These are phyloP conservation scores for Apiotrichum porosum DNA, from an alignment of 1,284 basidiomycete genomes.

Conservation along the genomic window DNA sequence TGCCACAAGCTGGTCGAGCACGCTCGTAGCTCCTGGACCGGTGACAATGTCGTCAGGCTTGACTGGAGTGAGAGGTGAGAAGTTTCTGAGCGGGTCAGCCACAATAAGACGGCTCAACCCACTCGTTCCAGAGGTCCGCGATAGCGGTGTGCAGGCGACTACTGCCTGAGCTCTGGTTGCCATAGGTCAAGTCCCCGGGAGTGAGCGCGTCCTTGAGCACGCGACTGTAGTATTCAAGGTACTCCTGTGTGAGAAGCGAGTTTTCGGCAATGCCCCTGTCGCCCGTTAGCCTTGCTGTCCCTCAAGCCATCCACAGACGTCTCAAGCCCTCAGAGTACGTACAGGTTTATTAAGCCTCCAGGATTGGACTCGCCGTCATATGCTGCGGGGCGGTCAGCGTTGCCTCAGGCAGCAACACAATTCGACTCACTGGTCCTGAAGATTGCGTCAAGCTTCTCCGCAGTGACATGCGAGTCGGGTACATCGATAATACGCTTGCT, in stretches of 20 bases:
- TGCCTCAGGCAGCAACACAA: not conserved
- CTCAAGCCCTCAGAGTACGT: not conserved
- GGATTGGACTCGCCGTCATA: conserved; percentile 12
- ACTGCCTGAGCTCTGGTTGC: conserved; percentile 9
- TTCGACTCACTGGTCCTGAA: conserved; percentile 8
- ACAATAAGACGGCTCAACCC: not conserved
- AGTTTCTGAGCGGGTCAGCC: conserved; percentile 11
- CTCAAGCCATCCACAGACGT: too few species aligned
- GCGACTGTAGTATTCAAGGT: conserved; percentile 11
- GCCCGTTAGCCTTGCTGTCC: not conserved
- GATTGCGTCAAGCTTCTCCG: conserved; percentile 12
- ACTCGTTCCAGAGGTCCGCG: conserved; percentile 18
- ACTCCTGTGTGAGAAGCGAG: conserved; percentile 14
- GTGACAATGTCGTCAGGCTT: conserved; percentile 26
- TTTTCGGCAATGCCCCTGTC: conserved; percentile 18
- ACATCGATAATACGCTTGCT: conserved; percentile 1
- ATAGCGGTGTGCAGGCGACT: conserved; percentile 12
- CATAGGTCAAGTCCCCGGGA: conserved; percentile 13
- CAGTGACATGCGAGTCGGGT: not conserved
- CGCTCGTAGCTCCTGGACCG: conserved; percentile 28
- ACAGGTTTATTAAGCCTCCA: conserved; percentile 14
- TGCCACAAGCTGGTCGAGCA: conserved; percentile 36
- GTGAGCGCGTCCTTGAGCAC: conserved; percentile 7
- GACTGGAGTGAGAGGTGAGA: conserved; percentile 23
- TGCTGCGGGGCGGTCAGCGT: not conserved